phyloP scores from a whole-genome alignment of 2,329 filamentous ascomycete species.

The Colletotrichum echinochloae region DNA sequence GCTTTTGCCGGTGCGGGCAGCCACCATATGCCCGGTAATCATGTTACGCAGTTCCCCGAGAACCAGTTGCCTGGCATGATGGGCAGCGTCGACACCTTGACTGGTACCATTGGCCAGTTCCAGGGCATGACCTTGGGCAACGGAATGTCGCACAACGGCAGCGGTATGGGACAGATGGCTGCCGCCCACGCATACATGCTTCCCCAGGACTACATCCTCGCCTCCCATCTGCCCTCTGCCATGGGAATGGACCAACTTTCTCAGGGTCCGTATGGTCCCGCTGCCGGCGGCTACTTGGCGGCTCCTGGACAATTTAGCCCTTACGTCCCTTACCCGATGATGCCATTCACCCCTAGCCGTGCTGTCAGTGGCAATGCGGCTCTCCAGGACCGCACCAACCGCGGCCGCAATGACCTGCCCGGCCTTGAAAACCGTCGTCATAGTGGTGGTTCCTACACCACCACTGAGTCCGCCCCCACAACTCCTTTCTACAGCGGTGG shows the following conservation, averaged over 20 bases:
- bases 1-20: constrained; percentile 38
- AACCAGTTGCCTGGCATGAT: constrained; percentile 38
- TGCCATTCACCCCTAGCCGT: constrained; percentile 67
- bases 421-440: constrained; percentile 71
- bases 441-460: constrained; percentile 70
- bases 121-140: constrained; percentile 52
- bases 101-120: constrained; percentile 36
- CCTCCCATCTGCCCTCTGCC: constrained; percentile 48
- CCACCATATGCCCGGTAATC: constrained; percentile 22
- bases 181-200: constrained; percentile 53
- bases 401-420: constrained; percentile 66
- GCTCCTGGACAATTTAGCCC: constrained; percentile 48
- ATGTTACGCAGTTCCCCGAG: constrained; percentile 37
- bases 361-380: constrained; percentile 47
- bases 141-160: constrained; percentile 47
- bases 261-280: constrained; percentile 50
- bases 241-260: constrained; percentile 50
- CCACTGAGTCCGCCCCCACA: constrained; percentile 73
- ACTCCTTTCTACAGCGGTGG: constrained; percentile 73
- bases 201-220: constrained; percentile 53
- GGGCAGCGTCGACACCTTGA: constrained; percentile 31
- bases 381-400: constrained; percentile 60
- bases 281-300: constrained; percentile 51
- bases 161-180: constrained; percentile 45
- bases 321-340: constrained; percentile 53